These are phyloP conservation scores for Entrophospora sp. DNA, from an alignment of 192 early-diverging fungal species.

Conservation along the genomic window DNA sequence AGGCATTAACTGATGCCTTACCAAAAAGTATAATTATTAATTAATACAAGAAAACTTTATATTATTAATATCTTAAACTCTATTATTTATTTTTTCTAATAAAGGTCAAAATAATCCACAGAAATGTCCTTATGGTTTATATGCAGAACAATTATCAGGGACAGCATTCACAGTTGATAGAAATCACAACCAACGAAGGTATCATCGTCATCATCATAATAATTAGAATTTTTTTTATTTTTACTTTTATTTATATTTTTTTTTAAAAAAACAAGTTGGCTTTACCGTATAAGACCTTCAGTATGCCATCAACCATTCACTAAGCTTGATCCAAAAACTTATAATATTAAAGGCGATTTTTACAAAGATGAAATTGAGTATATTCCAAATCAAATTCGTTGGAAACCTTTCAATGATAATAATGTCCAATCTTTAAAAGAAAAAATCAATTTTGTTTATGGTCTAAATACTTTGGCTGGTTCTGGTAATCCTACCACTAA, in stretches of 20 bases:
- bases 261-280: too few relatives aligned
- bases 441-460: constrained; percentile 76
- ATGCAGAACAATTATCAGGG: constrained; percentile 88
- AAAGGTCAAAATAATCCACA: constrained; percentile 87
- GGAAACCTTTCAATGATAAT: constrained; percentile 82
- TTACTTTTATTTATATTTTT: too few relatives aligned
- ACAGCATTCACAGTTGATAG: constrained; percentile 81
- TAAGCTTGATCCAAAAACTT: constrained; percentile 19
- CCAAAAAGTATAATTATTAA: too few relatives aligned
- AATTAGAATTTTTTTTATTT: neutral
- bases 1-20: too few relatives aligned
- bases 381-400: constrained; percentile 84
- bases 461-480: constrained; percentile 75
- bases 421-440: too few relatives aligned
- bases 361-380: constrained; percentile 40
- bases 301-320: constrained; percentile 71
- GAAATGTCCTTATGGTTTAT: constrained; percentile 76
- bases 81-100: neutral
- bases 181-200: constrained; percentile 68
- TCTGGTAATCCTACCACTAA: constrained; percentile 71
- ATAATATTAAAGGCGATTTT: constrained; percentile 56
- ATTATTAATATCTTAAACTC: too few relatives aligned
- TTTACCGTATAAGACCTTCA: constrained; percentile 92
- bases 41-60: too few relatives aligned
- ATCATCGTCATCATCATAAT: neutral